A percentile compares a stretch with the other conserved stretches of the same genome.
These are phyloP conservation scores for Hevea brasiliensis DNA, from an alignment of 345 rosid genomes.

Conservation along the genomic window DNA sequence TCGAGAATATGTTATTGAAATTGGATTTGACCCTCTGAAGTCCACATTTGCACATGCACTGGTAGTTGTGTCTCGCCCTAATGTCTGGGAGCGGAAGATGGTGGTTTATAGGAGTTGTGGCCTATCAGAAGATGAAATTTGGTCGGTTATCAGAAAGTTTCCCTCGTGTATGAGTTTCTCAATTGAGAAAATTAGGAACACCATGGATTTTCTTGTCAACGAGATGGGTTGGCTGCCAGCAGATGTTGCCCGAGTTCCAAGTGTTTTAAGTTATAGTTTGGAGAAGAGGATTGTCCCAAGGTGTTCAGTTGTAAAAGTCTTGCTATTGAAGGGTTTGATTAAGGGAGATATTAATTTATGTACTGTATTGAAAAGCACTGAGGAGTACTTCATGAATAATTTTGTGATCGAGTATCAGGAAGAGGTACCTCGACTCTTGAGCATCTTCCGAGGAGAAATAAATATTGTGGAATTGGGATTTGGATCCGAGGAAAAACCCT, in stretches of 20 bases:
- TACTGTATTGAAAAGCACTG: background rate
- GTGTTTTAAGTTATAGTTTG: background rate
- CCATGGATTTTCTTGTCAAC: conserved; percentile 9
- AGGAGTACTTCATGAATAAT: background rate
- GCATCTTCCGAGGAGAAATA: background rate
- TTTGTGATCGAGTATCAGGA: background rate
- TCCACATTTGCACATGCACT: conserved; percentile 31
- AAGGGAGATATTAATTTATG: background rate
- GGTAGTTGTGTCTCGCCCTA: background rate
- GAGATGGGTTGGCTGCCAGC: background rate
- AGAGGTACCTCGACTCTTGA: background rate
- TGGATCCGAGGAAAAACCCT: no score
- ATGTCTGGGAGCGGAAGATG: conserved; percentile 23
- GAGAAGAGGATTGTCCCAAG: conserved; percentile 15
- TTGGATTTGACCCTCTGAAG: conserved; percentile 38
- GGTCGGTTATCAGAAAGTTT: conserved; percentile 28
- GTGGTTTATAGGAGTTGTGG: conserved; percentile 27
- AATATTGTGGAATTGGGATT: background rate
- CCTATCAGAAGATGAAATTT: conserved; percentile 26
- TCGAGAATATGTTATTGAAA: background rate
- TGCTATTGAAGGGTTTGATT: background rate
- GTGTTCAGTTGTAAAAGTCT: background rate
- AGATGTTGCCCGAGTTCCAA: background rate
- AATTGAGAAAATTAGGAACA: background rate
- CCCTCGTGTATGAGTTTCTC: conserved; percentile 16